Evolutionary conservation across 2,329 filamentous ascomycete species (phyloP), one percentile per base, ranked within the genome.

Genomic region (Elsinoe fawcettii): DNA sequence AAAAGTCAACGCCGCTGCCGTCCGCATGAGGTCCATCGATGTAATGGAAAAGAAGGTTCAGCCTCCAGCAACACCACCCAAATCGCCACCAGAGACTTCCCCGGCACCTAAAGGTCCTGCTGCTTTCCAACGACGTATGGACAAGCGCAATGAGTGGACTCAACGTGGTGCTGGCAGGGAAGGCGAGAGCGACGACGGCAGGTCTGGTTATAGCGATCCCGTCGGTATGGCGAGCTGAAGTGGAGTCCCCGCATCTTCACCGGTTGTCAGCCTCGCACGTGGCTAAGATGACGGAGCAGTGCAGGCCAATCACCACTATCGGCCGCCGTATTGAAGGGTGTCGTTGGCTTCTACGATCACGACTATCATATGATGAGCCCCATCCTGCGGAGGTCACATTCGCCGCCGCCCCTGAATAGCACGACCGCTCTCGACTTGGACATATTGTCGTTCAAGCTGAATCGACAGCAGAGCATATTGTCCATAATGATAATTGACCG

Each of bases 71-170:
- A 11, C 51, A 16, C 16, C 51, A 12, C 34, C 51, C 12, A 18
- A 23, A 18, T 39, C 36, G 9, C 30, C 51, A 18, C 32, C 51
- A 20, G 25, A 32, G 16, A 16, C 34, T 2, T 9, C 3, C 5
- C 51, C 51, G 9, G 36, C 23, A 12, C 51, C 53, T 2, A 46
- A 23, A 30, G 43, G 30, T 16, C 30, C 22, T 9, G 20, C 37
- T 9, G 41, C 39, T 22, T 56, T 56, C 20, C 37, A 56, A 36
- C 32, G 32, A 6, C 39, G 54, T 7, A 56, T 56, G 54, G 18
- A 56, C 37, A 46, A 47, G 41, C 54, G 54, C 12, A 46, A 47
- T 18, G 30, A 47, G 8, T 56, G 43, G 39, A 46, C 54, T 5
- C 43, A 56, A 12, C 49, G 49, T 11, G 49, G 49, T 22, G 25